phyloP scores from a whole-genome alignment of 2,329 filamentous ascomycete species.

The Truncatella angustata region DNA sequence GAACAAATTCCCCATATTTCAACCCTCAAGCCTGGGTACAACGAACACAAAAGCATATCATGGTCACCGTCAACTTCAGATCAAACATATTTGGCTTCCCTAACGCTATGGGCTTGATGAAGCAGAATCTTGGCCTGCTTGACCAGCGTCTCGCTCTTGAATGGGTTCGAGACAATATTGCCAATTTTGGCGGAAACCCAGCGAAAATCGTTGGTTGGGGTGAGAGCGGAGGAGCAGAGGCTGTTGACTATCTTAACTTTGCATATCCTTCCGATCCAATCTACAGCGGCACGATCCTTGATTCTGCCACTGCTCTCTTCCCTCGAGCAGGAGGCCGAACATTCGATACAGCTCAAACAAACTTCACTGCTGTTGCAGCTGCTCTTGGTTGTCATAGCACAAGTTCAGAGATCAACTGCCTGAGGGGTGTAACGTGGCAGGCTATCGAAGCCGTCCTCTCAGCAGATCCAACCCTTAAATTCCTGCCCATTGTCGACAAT shows the following conservation, averaged over 20 bases:
- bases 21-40: constrained; percentile 16
- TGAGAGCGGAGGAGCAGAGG: constrained; percentile 40
- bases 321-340: background rate
- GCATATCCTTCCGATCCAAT: background rate
- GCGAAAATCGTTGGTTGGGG: constrained; percentile 43
- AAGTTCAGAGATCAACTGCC: background rate
- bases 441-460: background rate
- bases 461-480: background rate
- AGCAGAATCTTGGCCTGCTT: constrained; percentile 47
- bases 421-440: background rate
- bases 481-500: background rate
- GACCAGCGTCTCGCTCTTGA: constrained; percentile 52
- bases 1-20: constrained; percentile 15
- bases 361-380: background rate
- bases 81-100: constrained; percentile 25
- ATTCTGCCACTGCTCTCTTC: background rate
- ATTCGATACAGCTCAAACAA: background rate
- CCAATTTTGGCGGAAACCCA: constrained; percentile 48
- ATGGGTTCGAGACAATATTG: constrained; percentile 51
- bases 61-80: constrained; percentile 18
- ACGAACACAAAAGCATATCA: constrained; percentile 15
- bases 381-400: background rate
- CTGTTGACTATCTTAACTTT: background rate
- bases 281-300: background rate
- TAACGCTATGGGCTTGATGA: constrained; percentile 14